phyloP scores from a whole-genome alignment of 192 early-diverging fungal species.

The Umbelopsis ramanniana region DNA sequence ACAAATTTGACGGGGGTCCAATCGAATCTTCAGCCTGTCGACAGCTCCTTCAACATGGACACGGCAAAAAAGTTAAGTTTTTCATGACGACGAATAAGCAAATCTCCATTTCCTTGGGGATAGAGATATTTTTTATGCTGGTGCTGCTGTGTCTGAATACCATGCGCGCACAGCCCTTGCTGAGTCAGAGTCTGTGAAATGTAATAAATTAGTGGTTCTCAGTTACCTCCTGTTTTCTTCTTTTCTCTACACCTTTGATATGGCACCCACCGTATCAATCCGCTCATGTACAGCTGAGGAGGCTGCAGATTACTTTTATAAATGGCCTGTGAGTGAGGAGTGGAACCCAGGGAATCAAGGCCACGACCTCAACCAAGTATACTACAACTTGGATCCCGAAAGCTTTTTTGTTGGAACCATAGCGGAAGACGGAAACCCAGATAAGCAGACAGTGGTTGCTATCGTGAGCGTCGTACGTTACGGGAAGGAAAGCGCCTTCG shows the following conservation, averaged over 20 bases:
- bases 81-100: too few relatives aligned
- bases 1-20: too few relatives aligned
- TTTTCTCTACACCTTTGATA: not conserved
- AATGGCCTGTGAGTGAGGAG: not conserved
- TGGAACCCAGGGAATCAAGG: constrained; percentile 10
- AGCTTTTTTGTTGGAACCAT: not conserved
- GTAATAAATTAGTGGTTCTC: not conserved
- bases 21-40: too few relatives aligned
- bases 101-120: too few relatives aligned
- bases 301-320: not conserved
- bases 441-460: not conserved
- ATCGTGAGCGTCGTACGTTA: constrained; percentile 17
- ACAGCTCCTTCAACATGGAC: too few relatives aligned
- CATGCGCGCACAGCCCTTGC: not conserved
- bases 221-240: not conserved
- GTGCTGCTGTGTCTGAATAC: not conserved
- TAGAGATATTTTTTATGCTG: not conserved
- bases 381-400: not conserved
- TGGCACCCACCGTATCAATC: not conserved
- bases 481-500: constrained; percentile 34
- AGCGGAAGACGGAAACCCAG: not conserved
- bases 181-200: too few relatives aligned
- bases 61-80: too few relatives aligned
- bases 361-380: not conserved
- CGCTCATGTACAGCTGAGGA: not conserved